These are phyloP conservation scores for Ceratocystis lukuohia DNA, from an alignment of 2,329 filamentous ascomycete genomes.

Conservation along the genomic window DNA sequence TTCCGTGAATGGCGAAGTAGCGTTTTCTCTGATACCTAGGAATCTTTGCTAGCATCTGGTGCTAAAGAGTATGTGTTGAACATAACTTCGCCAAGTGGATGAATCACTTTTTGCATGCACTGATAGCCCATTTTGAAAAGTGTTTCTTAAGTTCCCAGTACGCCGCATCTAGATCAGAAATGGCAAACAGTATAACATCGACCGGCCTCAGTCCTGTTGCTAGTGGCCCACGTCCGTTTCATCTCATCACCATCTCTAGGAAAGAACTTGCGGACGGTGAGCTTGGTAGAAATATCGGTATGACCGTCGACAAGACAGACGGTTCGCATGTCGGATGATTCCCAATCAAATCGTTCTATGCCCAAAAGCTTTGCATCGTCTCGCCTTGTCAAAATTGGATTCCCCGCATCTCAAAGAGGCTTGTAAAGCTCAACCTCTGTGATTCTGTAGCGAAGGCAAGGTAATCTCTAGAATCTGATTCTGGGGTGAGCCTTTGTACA, in stretches of 20 bases:
- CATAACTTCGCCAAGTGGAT: too few species aligned
- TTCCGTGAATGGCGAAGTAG: too few species aligned
- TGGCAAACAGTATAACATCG: too few species aligned
- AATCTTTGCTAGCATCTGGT: too few species aligned
- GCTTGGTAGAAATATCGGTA: conserved; percentile 33
- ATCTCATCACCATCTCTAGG: conserved; percentile 28
- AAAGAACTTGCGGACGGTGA: conserved; percentile 41
- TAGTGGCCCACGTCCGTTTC: too few species aligned
- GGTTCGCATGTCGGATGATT: conserved; percentile 35
- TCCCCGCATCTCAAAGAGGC: conserved; percentile 40
- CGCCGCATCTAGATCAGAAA: too few species aligned
- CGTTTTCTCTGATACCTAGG: too few species aligned
- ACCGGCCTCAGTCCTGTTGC: too few species aligned
- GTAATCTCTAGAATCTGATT: conserved; percentile 39
- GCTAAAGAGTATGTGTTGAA: too few species aligned
- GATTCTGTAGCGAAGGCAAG: conserved; percentile 48
- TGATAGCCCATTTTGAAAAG: too few species aligned
- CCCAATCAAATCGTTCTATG: conserved; percentile 45
- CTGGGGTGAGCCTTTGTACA: conserved; percentile 38
- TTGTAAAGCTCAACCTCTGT: conserved; percentile 46
- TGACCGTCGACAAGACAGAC: conserved; percentile 43
- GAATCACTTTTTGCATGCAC: too few species aligned
- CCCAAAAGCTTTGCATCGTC: conserved; percentile 12
- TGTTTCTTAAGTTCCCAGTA: too few species aligned
- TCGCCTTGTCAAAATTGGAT: conserved; percentile 41